Conservation (phyloP, 129 eudicot species). For the Calendula officinalis region DNA sequence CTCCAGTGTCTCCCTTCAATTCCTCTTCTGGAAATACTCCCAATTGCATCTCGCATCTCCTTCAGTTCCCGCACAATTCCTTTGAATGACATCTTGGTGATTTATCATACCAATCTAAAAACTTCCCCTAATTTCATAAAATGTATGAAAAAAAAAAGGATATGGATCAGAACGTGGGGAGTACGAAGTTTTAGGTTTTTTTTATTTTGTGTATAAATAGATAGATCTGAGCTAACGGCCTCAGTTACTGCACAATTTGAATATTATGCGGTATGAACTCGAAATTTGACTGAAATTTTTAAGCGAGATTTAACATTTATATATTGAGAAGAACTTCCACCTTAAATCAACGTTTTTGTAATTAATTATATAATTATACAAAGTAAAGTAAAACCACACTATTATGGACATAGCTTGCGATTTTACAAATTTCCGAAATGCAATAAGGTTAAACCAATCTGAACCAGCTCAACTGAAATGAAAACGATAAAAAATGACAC, state of each 20-base stretch:
- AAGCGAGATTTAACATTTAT: background rate
- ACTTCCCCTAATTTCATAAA: slow-evolving; percentile 11
- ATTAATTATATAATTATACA: background rate
- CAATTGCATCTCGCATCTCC: slow-evolving; percentile 68
- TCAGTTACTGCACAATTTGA: slow-evolving; percentile 8
- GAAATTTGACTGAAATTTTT: background rate
- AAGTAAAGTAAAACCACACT: slow-evolving; percentile 13
- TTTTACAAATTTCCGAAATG: background rate
- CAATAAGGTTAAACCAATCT: slow-evolving; percentile 8
- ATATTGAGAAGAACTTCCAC: background rate
- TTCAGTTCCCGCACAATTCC: slow-evolving; percentile 72
- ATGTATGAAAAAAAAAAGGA: background rate
- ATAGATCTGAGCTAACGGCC: slow-evolving; percentile 27
- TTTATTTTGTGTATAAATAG: background rate
- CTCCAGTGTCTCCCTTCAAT: slow-evolving; percentile 66
- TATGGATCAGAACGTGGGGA: background rate
- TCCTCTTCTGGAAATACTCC: slow-evolving; percentile 51
- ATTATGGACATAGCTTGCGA: background rate
- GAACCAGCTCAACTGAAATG: background rate
- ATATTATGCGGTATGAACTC: slow-evolving; percentile 14
- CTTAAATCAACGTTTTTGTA: background rate
- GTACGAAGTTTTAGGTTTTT: background rate
- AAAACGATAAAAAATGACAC: background rate
- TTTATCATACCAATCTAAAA: slow-evolving; percentile 35
- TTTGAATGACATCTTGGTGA: slow-evolving; percentile 69